These are phyloP conservation scores for Agaricus blazei DNA, from an alignment of 768 basidiomycete species.

Conservation along the genomic window DNA sequence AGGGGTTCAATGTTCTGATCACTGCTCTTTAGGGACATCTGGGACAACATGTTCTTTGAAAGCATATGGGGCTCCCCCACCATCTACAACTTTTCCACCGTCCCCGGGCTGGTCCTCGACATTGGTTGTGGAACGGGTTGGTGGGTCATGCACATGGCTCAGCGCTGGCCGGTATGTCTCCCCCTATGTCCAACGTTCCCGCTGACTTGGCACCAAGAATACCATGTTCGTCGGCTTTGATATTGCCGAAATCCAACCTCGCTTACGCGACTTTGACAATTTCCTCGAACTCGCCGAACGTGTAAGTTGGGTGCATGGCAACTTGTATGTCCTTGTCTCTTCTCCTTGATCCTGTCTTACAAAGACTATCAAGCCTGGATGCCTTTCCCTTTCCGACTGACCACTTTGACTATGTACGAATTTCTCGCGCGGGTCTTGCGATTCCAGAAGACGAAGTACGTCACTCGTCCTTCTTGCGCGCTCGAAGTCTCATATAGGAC, in stretches of 20 bases:
- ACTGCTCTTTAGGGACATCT: slow-evolving; percentile 49
- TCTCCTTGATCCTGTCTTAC: neutral
- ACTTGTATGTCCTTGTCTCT: slow-evolving; percentile 40
- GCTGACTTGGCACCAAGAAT: slow-evolving; percentile 26
- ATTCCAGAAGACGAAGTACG: slow-evolving; percentile 67
- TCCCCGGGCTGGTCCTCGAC: slow-evolving; percentile 55
- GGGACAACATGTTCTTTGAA: slow-evolving; percentile 64
- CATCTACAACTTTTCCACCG: slow-evolving; percentile 44
- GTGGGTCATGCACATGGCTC: slow-evolving; percentile 69
- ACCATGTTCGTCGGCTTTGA: slow-evolving; percentile 60
- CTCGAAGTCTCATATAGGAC: neutral
- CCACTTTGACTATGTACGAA: slow-evolving; percentile 63
- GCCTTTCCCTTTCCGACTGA: slow-evolving; percentile 53
- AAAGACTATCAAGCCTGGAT: slow-evolving; percentile 43
- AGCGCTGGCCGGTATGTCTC: slow-evolving; percentile 53
- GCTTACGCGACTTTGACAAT: slow-evolving; percentile 29
- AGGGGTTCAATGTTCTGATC: neutral
- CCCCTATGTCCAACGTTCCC: neutral
- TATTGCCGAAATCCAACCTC: slow-evolving; percentile 49
- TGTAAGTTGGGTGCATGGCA: slow-evolving; percentile 63
- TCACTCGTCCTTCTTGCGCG: neutral
- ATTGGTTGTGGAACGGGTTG: slow-evolving; percentile 68
- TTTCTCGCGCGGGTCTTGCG: slow-evolving; percentile 58
- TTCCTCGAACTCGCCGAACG: slow-evolving; percentile 40
- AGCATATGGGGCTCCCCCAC: slow-evolving; percentile 46